These are phyloP conservation scores for Saprolegnia diclina DNA, from an alignment of 352 stramenopile species.

Conservation along the genomic window DNA sequence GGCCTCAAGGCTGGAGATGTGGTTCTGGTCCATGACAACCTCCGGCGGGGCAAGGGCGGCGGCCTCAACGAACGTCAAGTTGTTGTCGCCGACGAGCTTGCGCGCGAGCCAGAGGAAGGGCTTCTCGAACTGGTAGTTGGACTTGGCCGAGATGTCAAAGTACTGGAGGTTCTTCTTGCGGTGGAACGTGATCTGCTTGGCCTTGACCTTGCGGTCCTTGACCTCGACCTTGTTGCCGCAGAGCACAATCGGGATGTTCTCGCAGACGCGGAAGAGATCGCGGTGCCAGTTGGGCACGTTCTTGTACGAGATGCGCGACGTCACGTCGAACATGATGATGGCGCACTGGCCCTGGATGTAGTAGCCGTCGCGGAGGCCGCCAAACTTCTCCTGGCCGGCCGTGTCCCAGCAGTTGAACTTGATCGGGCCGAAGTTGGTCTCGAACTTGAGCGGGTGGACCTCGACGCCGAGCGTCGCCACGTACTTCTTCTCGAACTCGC, in stretches of 20 bases:
- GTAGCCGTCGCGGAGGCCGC: constrained; percentile 93
- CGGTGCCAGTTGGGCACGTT: constrained; percentile 99
- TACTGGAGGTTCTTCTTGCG: constrained; percentile 99
- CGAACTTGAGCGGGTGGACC: constrained; percentile 98
- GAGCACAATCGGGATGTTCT: constrained; percentile 99
- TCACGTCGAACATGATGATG: constrained; percentile 99
- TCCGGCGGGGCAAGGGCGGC: constrained; percentile 95
- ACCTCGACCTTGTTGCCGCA: constrained; percentile 99
- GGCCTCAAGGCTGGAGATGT: constrained; percentile 89
- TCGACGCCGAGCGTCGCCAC: constrained; percentile 99
- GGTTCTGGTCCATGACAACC: constrained; percentile 91
- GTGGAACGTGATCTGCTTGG: constrained; percentile 99
- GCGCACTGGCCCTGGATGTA: constrained; percentile 99
- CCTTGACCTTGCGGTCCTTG: constrained; percentile 99
- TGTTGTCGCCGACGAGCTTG: constrained; percentile 98
- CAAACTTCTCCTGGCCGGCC: constrained; percentile 99
- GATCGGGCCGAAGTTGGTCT: constrained; percentile 99
- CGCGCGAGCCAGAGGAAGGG: constrained; percentile 99
- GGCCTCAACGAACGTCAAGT: constrained; percentile 97
- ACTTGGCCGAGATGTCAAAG: constrained; percentile 99
- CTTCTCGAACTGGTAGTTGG: constrained; percentile 99
- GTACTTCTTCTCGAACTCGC: constrained; percentile 99
- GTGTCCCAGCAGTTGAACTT: constrained; percentile 99
- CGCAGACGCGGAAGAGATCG: constrained; percentile 98
- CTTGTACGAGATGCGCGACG: constrained; percentile 99